phyloP scores from a whole-genome alignment of 2,329 filamentous ascomycete species.

The Mycocentrospora acerina region DNA sequence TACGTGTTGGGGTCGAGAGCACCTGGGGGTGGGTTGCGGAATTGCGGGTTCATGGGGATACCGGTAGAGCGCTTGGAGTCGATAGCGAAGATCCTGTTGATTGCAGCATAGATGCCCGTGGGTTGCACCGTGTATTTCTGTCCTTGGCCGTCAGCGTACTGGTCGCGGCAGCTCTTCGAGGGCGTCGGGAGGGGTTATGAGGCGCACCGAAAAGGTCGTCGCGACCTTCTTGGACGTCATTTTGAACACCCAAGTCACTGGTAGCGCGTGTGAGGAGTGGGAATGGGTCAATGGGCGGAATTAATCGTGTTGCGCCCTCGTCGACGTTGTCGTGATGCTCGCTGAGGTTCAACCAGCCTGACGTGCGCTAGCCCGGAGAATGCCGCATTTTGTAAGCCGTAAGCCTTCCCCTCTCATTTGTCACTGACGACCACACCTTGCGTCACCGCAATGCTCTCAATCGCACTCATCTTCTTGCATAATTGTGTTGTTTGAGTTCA shows the following conservation, averaged over 20 bases:
- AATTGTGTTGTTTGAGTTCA: too few relatives aligned
- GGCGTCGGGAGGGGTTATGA: constrained; percentile 4
- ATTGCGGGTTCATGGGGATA: constrained; percentile 89
- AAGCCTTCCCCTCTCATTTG: constrained; percentile 13
- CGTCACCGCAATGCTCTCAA: too few relatives aligned
- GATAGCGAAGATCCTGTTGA: constrained; percentile 77
- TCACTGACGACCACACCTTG: too few relatives aligned
- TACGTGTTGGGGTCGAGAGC: constrained; percentile 69
- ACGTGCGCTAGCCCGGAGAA: constrained; percentile 25
- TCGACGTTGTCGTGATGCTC: constrained; percentile 21
- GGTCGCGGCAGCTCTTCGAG: too few relatives aligned
- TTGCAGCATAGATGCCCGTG: constrained; percentile 78
- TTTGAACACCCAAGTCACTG: constrained; percentile 16
- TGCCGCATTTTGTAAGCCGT: constrained; percentile 17
- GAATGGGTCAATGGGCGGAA: constrained; percentile 26
- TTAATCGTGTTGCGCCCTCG: constrained; percentile 17
- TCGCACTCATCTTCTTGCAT: too few relatives aligned
- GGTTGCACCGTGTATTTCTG: constrained; percentile 98
- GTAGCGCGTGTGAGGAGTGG: constrained; percentile 14
- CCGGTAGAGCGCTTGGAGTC: constrained; percentile 89
- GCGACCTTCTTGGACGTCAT: constrained; percentile 37
- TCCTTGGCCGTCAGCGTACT: constrained; percentile 1
- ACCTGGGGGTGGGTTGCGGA: constrained; percentile 82
- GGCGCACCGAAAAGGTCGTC: constrained; percentile 33
- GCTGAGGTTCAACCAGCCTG: constrained; percentile 28